Evolutionary conservation across 2,329 filamentous ascomycete species (phyloP).

Genomic region (Colletotrichum sp.): DNA sequence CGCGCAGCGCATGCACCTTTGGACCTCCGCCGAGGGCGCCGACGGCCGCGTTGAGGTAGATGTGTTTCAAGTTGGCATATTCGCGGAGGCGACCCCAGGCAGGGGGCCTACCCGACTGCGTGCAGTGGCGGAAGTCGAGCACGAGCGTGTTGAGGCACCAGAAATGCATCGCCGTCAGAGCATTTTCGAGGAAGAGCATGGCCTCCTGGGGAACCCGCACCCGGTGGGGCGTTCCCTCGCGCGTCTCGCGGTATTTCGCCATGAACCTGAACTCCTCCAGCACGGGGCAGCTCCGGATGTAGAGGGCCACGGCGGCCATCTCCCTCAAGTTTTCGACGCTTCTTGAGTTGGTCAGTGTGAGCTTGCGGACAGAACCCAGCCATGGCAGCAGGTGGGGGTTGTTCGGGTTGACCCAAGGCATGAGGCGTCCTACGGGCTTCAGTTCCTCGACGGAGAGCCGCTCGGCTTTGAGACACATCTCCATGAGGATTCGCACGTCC

Average conservation of each 20-base stretch:
- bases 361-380: not conserved
- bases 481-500: not conserved
- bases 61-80: fast-evolving
- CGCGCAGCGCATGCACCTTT: slow-evolving; percentile 26
- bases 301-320: not conserved
- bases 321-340: not conserved
- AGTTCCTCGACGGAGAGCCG: not conserved
- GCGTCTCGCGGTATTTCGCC: not conserved
- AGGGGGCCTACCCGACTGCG: not conserved
- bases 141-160: not conserved
- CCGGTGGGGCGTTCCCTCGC: not conserved
- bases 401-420: not conserved
- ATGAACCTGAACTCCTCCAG: not conserved
- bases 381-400: not conserved
- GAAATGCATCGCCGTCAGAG: not conserved
- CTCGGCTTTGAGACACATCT: not conserved
- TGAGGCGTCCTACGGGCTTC: not conserved
- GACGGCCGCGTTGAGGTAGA: slow-evolving; percentile 23
- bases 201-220: not conserved
- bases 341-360: not conserved
- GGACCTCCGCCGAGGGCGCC: slow-evolving; percentile 24
- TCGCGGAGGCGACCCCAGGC: not conserved
- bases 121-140: not conserved
- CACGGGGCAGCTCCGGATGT: not conserved
- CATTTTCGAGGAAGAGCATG: not conserved